Evolutionary conservation across 768 basidiomycete species (phyloP).

Genomic region (Dioszegia crocea): DNA sequence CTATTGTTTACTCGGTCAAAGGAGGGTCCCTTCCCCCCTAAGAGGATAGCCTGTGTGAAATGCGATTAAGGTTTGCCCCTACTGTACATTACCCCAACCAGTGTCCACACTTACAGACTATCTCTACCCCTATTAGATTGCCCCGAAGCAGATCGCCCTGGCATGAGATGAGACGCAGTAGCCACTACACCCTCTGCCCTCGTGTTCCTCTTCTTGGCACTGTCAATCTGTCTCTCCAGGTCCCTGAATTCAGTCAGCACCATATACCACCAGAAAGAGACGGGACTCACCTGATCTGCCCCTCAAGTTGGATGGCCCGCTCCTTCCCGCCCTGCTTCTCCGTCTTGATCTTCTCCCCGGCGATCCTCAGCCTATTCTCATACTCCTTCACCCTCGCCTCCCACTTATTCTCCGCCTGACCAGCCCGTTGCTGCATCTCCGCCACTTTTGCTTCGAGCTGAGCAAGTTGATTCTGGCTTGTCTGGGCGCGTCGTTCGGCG

Average conservation of each 20-base stretch:
- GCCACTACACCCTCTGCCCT: slow-evolving; percentile 43
- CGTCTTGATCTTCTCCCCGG: slow-evolving; percentile 86
- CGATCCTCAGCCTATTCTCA: slow-evolving; percentile 70
- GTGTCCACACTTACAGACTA: slow-evolving; percentile 1
- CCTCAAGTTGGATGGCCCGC: slow-evolving; percentile 47
- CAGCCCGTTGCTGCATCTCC: slow-evolving; percentile 65
- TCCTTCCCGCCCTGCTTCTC: slow-evolving; percentile 94
- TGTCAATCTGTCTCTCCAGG: slow-evolving; percentile 69
- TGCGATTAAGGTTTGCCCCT: background rate
- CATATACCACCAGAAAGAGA: background rate
- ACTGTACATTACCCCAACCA: background rate
- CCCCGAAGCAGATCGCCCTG: slow-evolving; percentile 4
- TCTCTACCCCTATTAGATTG: background rate
- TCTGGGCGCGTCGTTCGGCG: slow-evolving; percentile 81
- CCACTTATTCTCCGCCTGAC: slow-evolving; percentile 78
- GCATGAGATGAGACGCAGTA: slow-evolving; percentile 26
- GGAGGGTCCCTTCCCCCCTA: background rate
- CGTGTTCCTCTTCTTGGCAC: slow-evolving; percentile 66
- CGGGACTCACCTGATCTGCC: slow-evolving; percentile 42
- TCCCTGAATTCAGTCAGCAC: slow-evolving; percentile 54
- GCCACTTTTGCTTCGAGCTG: slow-evolving; percentile 81
- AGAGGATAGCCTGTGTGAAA: background rate
- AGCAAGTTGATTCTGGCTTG: slow-evolving; percentile 75
- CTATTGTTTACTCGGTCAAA: too few species aligned
- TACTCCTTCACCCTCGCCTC: slow-evolving; percentile 93